phyloP scores from a whole-genome alignment of 1,284 basidiomycete genomes.

The Fomes fomentarius region DNA sequence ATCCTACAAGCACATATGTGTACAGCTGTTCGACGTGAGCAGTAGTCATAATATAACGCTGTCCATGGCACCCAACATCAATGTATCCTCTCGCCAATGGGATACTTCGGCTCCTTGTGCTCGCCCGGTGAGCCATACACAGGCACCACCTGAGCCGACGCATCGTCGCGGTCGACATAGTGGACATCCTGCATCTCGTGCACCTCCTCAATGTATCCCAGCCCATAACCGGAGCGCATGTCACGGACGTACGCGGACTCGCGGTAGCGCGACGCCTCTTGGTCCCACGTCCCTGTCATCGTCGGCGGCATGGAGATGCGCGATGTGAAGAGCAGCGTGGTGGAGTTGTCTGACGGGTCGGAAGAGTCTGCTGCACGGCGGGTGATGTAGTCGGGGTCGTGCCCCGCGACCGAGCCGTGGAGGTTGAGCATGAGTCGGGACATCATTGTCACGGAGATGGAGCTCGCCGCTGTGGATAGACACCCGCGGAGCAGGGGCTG shows the following conservation, averaged over 20 bases:
- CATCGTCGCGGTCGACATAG: neutral
- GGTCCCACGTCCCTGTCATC: constrained; percentile 1
- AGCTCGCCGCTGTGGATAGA: constrained; percentile 34
- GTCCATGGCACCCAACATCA: too few relatives aligned
- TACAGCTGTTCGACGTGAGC: too few relatives aligned
- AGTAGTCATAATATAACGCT: too few relatives aligned
- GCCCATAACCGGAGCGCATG: neutral
- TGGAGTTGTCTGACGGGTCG: constrained; percentile 24
- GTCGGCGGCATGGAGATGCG: constrained; percentile 24
- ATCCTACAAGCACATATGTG: too few relatives aligned
- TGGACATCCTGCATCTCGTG: constrained; percentile 18
- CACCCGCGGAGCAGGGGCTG: constrained; percentile 34
- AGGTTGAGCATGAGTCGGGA: constrained; percentile 44
- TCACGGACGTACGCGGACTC: constrained; percentile 19
- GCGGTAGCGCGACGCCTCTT: constrained; percentile 1
- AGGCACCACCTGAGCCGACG: neutral
- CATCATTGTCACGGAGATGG: constrained; percentile 40
- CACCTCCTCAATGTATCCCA: constrained; percentile 19
- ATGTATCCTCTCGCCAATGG: too few relatives aligned
- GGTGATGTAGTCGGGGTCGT: constrained; percentile 5
- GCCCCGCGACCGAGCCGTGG: constrained; percentile 20
- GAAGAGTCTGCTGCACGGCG: constrained; percentile 19
- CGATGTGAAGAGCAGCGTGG: constrained; percentile 32
- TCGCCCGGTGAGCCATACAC: neutral
- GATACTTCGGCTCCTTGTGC: too few relatives aligned